Evolutionary conservation across 164 flowering plant genomes (phyloP).

Genomic region (Warburgia ugandensis): DNA sequence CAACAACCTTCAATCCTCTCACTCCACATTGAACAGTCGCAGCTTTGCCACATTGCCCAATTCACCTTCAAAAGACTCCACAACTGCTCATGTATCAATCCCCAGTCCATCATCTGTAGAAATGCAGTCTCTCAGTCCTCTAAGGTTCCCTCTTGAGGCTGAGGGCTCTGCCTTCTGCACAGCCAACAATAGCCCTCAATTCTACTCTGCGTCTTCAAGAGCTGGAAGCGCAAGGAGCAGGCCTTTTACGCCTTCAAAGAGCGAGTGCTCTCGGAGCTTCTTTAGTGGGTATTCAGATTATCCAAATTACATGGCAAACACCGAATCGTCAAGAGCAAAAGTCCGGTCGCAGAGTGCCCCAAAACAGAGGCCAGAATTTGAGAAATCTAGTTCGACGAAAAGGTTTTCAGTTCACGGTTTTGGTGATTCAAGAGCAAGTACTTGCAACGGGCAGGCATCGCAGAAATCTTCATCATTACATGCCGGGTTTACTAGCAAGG

Average conservation of each 20-base stretch:
- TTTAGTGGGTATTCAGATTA: conserved; percentile 36
- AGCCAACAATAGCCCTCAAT: conserved; percentile 53
- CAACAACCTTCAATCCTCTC: conserved; percentile 15
- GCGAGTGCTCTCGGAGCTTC: conserved; percentile 44
- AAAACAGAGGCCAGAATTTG: conserved; percentile 59
- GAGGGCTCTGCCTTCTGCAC: conserved; percentile 27
- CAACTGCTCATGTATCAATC: conserved; percentile 29
- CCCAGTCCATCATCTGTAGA: conserved; percentile 38
- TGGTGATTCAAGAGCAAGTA: conserved; percentile 3
- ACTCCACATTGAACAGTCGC: conserved; percentile 23
- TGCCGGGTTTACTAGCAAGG: conserved; percentile 10
- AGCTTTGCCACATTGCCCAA: conserved; percentile 26
- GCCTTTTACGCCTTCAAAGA: conserved; percentile 48
- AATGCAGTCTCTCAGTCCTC: conserved; percentile 28
- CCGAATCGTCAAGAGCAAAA: conserved; percentile 72
- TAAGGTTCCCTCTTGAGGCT: conserved; percentile 26
- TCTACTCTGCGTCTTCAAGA: conserved; percentile 38
- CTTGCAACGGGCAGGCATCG: neutral
- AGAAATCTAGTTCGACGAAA: conserved; percentile 29
- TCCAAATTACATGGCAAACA: conserved; percentile 81
- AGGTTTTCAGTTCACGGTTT: conserved; percentile 23
- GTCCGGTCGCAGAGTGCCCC: conserved; percentile 83
- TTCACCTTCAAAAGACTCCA: conserved; percentile 37
- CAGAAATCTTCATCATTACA: conserved; percentile 5
- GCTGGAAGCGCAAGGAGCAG: conserved; percentile 34